Evolutionary conservation across 2,329 filamentous ascomycete species (phyloP), one percentile per base, ranked within the genome.

Genomic region (Colletotrichum sp.): DNA sequence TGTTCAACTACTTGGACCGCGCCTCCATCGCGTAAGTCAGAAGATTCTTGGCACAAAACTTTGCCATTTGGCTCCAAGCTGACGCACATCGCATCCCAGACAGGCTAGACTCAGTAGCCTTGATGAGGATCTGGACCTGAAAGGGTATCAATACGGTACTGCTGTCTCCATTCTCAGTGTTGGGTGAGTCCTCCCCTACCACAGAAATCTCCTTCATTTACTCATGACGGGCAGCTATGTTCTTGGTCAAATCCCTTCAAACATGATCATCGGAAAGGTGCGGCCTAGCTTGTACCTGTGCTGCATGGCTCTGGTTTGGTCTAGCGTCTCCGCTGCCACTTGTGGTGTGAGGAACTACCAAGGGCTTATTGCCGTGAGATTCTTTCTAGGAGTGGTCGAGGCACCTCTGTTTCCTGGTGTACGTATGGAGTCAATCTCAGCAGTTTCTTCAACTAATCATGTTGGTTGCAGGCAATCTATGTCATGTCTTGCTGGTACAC

Each of bases 401-500:
- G 75, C 76, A 12, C 76, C 76, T 0, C 34, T 76, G n/a, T 75
- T 77, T 24, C 76, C 76, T 7, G 76, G 76, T 13, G 74, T 76
- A 71, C 59, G 73, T 66, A 15, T 27, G 7, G n/a, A 15, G 0
- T 2, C 8, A 1, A 8, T 21, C 13, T n/a, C 16, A 2, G 4
- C 16, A n/a, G 33, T 13, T 64, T 15, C 11, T 16, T 2, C 29
- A 13, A 65, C 51, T 55, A n/a, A 55, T 31, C 8, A n/a, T 38
- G 3, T 33, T 3, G 16, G 5, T 18, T 11, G 2, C 16, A 73
- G 73, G 73, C 73, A 15, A 73, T 77, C 16, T 76, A 77, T 33
- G 66, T 77, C 55, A 72, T 77, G 72, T 75, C 74, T 5, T 77
- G 76, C 36, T 80, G 78, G 78, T 80, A 80, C 64, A 78, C 79